phyloP scores from a whole-genome alignment of 345 rosid genomes.

The Dimocarpus longan region DNA sequence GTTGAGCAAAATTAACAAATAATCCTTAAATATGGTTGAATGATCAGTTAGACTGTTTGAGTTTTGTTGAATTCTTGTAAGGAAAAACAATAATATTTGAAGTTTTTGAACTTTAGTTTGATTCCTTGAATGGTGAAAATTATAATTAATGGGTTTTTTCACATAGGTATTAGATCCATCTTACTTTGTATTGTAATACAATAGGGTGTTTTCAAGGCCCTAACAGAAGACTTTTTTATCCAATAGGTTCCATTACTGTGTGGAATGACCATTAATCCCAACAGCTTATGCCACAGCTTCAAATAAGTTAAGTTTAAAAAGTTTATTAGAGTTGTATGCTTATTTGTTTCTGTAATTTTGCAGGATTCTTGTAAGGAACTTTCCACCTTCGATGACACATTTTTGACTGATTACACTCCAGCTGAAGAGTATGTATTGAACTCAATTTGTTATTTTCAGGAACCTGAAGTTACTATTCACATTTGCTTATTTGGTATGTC shows the following conservation, averaged over 20 bases:
- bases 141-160: not conserved
- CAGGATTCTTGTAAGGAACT: conserved; percentile 34
- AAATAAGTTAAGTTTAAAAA: not conserved
- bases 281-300: not conserved
- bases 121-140: not conserved
- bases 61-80: not conserved
- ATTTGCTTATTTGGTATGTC: not conserved
- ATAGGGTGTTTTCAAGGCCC: not conserved
- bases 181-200: not conserved
- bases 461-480: not conserved
- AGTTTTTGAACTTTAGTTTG: not conserved
- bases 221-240: not conserved
- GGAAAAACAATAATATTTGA: not conserved
- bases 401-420: conserved; percentile 21
- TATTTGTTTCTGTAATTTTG: conserved; percentile 11
- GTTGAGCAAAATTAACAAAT: conserved; percentile 1
- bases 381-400: conserved; percentile 26
- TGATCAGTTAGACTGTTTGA: not conserved
- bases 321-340: not conserved
- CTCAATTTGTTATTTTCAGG: conserved; percentile 6
- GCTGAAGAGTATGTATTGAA: conserved; percentile 44
- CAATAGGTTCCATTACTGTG: not conserved
- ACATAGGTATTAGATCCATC: not conserved
- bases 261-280: not conserved
- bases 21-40: not conserved